Base-by-base conservation (phyloP, 75 land plant genomes). In the Selaginella moellendorffii region DNA sequence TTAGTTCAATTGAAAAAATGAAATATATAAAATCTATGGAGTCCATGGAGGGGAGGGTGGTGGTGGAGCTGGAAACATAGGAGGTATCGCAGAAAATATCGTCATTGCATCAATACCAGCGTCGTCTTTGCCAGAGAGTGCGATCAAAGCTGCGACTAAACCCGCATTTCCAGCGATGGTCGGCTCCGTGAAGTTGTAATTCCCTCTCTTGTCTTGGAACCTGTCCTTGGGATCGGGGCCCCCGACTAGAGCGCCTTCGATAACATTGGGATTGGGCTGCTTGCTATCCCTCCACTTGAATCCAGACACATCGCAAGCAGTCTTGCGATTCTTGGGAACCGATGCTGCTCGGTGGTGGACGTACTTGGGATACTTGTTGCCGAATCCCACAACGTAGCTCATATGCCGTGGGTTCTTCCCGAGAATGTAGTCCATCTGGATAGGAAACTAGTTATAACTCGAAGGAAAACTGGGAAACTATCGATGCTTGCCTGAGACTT, bases 401-500 rank as follows among this genome's bases (percentile, higher is more conserved):
- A 56, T 56, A 8, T 56, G 19, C 19, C 5, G n/a, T 21, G 59
- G 59, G 59, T 56, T 56, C 59, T 56, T 56, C 9, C 59, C 59
- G 9, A 56, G 24, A 8, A 56, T 56, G 21, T 56, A 56, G 59
- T 56, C 59, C 21, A 56, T 56, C 59, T 56, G 21, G 8, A 56
- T 2, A 56, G 21, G 2, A 56, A 5, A 36, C 5, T 36, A 5
- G 46, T 36, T 36, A 36, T 36, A 5, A 5, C 10, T 36, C 14
- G 5, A 36, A 5, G 46, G 5, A 36, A 36, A 5, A 36, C 14
- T 5, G 10, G 5, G 14, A 5, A 36, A 36, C 14, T 5, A 36
- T 5, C 14, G 46, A 5, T 36, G 46, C 64, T 18, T 9, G 86
- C 90, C 90, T 86, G 90, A 42, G 90, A 79, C 54, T 59, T 67